Evolutionary conservation across 176 grass and related monocot species (phyloP), one percentile per base, ranked within the genome.

Genomic region (Musa troglodytarum): DNA sequence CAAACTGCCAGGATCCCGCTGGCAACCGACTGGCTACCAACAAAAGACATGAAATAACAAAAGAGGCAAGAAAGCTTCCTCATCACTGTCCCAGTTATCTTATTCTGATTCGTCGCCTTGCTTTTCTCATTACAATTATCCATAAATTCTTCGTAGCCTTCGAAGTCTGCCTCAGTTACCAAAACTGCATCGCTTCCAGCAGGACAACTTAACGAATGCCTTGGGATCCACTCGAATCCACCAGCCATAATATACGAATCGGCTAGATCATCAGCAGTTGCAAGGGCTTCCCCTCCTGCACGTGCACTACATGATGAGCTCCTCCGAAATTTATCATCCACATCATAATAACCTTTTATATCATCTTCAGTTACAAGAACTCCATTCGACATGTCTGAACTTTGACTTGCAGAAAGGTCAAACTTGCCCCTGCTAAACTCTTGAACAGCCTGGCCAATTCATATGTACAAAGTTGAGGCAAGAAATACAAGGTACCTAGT

Each of bases 141-240:
- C 17, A 78, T 55, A 53, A 76, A 86, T 21, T 65, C 65, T 78
- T 92, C 83, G 10, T 95, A 99, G 19, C 96, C 91, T 74, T 99
- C 91, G 11, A 95, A 80, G 78, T 99, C 96, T 21, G 83, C 91
- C 85, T 99, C 91, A 54, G 85, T 92, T 89, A 89, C 54, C 63
- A 92, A 49, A 61, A 92, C 74, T 22, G 79, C 71, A 26, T 74
- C 72, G 9, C 57, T 53, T 51, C 26, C 68, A 71, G 7, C 11
- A 71, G 14, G 17, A 52, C 20, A 52, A n/a, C 16, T 51, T 4
- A 16, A 11, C 3, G 65, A 34, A 68, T 43, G 24, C 24, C 28
- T 68, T 25, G 34, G 34, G 34, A 0, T 43, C 34, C 34, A 43
- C 34, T 43, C 4, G 34, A 43, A 43, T 43, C 34, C 34, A 43